Base-by-base conservation (phyloP, 1,284 basidiomycete species). In the Ganoderma leucocontextum region DNA sequence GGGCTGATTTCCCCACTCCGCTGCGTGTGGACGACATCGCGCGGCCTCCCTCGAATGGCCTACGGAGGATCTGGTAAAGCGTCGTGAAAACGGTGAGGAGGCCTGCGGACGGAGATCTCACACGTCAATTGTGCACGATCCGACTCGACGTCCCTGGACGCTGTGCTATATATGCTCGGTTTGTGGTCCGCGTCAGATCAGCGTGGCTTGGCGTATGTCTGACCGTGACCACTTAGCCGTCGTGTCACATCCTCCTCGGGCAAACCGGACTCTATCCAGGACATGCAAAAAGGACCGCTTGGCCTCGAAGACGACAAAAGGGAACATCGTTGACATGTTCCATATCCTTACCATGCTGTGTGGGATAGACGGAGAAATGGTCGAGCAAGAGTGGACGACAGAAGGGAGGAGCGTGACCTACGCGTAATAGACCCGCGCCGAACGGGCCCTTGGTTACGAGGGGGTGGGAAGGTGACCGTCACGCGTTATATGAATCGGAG, bases 391-490 rank as follows among this genome's bases (percentile, higher is more conserved):
- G 25, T 22, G 55, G 36, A 19, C 25, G 53, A 42, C 29, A 36
- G 44, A n/a, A 7, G 49, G 33, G 15, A 29, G 38, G 35, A 25
- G 69, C 63, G 67, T 70, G 71, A 72, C 69, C 19, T n/a, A n/a
- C n/a, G n/a, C n/a, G n/a, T n/a, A n/a, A n/a, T n/a, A n/a, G n/a
- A n/a, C n/a, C n/a, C n/a, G n/a, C n/a, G n/a, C n/a, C n/a, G n/a
- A n/a, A n/a, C n/a, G n/a, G n/a, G n/a, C 68, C 70, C 72, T 62
- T 73, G 67, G 72, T 62, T 66, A 73, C 72, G 68, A 57, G 72
- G 69, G 69, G 65, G 71, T 70, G 71, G 71, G 63, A 55, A 41
- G 38, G 65, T 69, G 70, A 67, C 70, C 15, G 72, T 73, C 68
- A 74, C 72, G 60, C 47, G 60, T 66, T 70, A 72, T 72, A 72